A percentile compares a stretch with the other conserved stretches of the same genome.
Conservation (phyloP, 768 basidiomycete genomes). For the Kwoniella europaea region DNA sequence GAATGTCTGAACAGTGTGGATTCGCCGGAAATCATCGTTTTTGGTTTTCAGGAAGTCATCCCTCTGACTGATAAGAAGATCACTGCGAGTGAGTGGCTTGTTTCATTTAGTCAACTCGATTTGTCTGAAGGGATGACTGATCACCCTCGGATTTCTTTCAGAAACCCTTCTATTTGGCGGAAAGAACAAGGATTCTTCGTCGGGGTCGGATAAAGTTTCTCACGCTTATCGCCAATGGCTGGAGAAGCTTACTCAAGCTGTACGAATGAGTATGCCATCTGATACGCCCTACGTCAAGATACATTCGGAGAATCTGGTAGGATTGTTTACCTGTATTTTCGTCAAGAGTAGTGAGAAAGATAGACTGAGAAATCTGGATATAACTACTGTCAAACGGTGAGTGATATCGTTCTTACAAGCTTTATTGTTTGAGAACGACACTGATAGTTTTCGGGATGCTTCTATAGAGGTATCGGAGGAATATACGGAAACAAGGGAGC, state of each 20-base stretch:
- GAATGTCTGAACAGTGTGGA: slow-evolving; percentile 74
- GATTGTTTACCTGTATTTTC: slow-evolving; percentile 78
- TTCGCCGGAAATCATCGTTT: slow-evolving; percentile 82
- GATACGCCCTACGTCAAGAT: slow-evolving; percentile 77
- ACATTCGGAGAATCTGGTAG: slow-evolving; percentile 87
- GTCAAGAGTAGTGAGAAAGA: slow-evolving; percentile 67
- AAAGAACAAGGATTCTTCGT: slow-evolving; percentile 69
- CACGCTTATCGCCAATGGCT: slow-evolving; percentile 87
- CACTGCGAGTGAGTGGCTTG: slow-evolving; percentile 67
- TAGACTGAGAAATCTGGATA: slow-evolving; percentile 69
- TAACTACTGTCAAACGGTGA: slow-evolving; percentile 76
- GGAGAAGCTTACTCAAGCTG: slow-evolving; percentile 73
- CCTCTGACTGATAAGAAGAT: slow-evolving; percentile 92
- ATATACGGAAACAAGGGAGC: slow-evolving; percentile 96
- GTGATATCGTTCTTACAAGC: background rate
- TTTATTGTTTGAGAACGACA: background rate
- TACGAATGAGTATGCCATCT: slow-evolving; percentile 74
- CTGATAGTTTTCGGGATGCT: background rate
- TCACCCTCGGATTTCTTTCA: slow-evolving; percentile 3
- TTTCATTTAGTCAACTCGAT: background rate
- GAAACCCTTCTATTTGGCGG: slow-evolving; percentile 82
- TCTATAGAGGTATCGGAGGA: slow-evolving; percentile 77
- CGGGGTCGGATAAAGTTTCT: slow-evolving; percentile 80
- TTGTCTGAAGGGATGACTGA: background rate
- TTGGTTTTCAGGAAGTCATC: slow-evolving; percentile 95